A percentile compares a stretch with the other conserved stretches of the same genome.
These are phyloP conservation scores for Diddensiella santjacobensis DNA, from an alignment of 805 yeast genomes.

Conservation along the genomic window DNA sequence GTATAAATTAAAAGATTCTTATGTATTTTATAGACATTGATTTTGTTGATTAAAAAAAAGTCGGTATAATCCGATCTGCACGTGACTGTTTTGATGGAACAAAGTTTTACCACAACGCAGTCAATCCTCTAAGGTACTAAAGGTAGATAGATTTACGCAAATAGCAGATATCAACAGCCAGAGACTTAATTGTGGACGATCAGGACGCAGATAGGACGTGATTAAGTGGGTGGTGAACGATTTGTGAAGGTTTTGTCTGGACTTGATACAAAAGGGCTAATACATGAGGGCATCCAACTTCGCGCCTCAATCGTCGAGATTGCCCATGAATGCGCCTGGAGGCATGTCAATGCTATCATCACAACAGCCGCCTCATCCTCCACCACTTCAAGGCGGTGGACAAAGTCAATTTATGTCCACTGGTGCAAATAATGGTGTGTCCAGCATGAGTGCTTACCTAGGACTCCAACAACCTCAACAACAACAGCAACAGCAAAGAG, in stretches of 20 bases:
- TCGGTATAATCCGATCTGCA: no score
- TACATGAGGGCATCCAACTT: slow-evolving; percentile 5
- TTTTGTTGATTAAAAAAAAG: neutral
- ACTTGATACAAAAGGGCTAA: no score
- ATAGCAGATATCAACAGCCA: no score
- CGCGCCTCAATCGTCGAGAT: slow-evolving; percentile 6
- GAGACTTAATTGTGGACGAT: no score
- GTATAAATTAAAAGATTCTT: neutral
- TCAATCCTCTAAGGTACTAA: no score
- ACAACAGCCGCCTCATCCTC: neutral
- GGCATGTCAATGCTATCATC: neutral
- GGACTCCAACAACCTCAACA: slow-evolving; percentile 25
- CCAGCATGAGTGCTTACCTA: slow-evolving; percentile 1
- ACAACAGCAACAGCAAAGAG: slow-evolving; percentile 22
- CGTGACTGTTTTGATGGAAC: no score
- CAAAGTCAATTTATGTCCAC: neutral
- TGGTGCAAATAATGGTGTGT: slow-evolving; percentile 1
- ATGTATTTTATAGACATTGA: neutral
- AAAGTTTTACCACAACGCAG: no score
- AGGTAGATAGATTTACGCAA: no score
- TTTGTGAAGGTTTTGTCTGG: no score
- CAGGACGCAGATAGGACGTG: no score
- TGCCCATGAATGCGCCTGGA: neutral
- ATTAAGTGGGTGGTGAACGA: no score
- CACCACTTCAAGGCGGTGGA: slow-evolving; percentile 2